Evolutionary conservation across 176 grass and related monocot species (phyloP), one percentile per base, ranked within the genome.

Genomic region (Oryza punctata): DNA sequence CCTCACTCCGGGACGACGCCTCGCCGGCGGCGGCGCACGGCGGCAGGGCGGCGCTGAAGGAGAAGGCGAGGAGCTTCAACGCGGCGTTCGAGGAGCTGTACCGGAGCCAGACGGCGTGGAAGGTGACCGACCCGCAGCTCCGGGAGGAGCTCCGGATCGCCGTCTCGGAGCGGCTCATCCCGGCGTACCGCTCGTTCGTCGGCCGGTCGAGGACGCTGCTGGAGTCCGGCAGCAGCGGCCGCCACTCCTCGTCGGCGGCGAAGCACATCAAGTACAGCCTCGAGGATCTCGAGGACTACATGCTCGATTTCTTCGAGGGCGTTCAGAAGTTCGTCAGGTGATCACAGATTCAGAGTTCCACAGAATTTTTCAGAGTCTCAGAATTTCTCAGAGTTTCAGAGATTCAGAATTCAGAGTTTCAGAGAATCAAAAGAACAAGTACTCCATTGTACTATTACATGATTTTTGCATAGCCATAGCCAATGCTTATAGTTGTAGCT

Each of bases 231-330:
- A 59, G 80, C 78, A 63, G 93, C 69, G 6, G 52, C 18, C 52
- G 52, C 16, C 37, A 84, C 78, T 76, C 91, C 78, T 76, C 91
- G 37, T 50, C 45, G 52, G 19, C 19, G 30, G 63, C 77, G 72
- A 91, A 54, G 83, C 86, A 98, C 76, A 76, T 98, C 68, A 98
- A 90, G 86, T 96, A 90, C 76, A 93, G 77, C 43, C 79, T 92
- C 21, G 96, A 98, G 78, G 93, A 98, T 82, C 72, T 96, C 57
- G 96, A 98, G 75, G 69, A 85, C 40, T 90, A 90, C 73, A 80
- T 98, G 77, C 72, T 88, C 0, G 96, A 98, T 90, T 93, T 98
- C 81, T 98, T 98, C 81, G 96, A 96, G 68, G 96, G 96, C 21
- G 73, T 29, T 45, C 88, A 21, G 26, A 82, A 90, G 18, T 82